These are phyloP conservation scores for Cucurbita pepo DNA, from an alignment of 306 rosid genomes.

Conservation along the genomic window DNA sequence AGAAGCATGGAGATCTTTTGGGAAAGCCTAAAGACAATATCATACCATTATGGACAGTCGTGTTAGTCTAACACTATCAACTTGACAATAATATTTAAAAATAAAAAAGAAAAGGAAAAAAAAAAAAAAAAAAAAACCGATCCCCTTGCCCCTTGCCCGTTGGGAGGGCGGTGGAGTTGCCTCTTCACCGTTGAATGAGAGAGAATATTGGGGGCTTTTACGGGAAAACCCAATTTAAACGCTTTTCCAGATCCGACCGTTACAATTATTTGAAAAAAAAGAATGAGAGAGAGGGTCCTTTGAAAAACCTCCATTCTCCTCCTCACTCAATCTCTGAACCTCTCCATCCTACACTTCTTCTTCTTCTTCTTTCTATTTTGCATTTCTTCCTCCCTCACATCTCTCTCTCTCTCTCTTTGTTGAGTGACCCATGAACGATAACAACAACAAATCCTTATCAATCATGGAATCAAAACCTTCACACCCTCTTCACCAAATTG, in stretches of 20 bases:
- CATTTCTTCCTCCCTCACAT: background rate
- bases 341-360: background rate
- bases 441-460: conserved; percentile 18
- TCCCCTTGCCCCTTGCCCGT: background rate
- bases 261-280: conserved; percentile 19
- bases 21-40: no score
- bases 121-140: background rate
- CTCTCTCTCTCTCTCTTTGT: background rate
- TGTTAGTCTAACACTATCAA: no score
- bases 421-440: conserved; percentile 28
- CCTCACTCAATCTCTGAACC: background rate
- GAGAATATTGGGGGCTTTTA: conserved; percentile 4
- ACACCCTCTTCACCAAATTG: conserved; percentile 93
- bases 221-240: conserved; percentile 5
- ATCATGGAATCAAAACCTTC: conserved; percentile 59
- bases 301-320: background rate
- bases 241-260: conserved; percentile 47
- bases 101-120: no score
- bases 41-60: no score
- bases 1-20: no score
- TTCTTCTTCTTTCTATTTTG: background rate
- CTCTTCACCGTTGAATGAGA: no score
- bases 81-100: no score
- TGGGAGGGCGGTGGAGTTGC: background rate
- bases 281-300: conserved; percentile 2